Conservation (phyloP, 345 rosid species). For the Citrus trifoliata region DNA sequence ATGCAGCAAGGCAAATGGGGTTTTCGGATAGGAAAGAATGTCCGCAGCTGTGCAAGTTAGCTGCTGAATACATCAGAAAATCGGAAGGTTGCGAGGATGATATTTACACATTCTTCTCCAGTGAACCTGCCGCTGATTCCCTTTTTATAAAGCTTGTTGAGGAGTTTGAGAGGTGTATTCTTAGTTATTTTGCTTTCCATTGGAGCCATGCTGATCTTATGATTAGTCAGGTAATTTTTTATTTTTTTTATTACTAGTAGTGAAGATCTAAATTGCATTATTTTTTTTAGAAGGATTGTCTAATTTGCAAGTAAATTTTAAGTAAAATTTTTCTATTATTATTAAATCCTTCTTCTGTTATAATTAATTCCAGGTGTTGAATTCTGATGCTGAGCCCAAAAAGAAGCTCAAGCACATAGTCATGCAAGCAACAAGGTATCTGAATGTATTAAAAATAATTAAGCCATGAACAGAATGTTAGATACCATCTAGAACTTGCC, state of each 20-base stretch:
- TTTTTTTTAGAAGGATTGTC: too few species aligned
- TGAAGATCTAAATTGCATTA: not conserved
- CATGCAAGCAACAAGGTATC: constrained; percentile 84
- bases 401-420: constrained; percentile 72
- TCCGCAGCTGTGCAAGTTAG: constrained; percentile 79
- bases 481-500: not conserved
- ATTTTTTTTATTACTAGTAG: not conserved
- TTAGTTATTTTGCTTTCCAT: constrained; percentile 83
- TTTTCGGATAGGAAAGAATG: constrained; percentile 72
- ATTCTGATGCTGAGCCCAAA: constrained; percentile 63
- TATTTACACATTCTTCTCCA: constrained; percentile 56
- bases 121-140: constrained; percentile 63
- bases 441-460: not conserved
- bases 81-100: constrained; percentile 67
- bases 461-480: not conserved
- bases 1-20: constrained; percentile 89
- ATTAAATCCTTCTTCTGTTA: not conserved
- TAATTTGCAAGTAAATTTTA: too few species aligned
- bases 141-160: constrained; percentile 84
- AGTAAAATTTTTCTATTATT: not conserved
- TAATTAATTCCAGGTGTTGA: constrained; percentile 47
- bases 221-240: constrained; percentile 63
- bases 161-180: constrained; percentile 89
- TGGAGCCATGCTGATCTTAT: constrained; percentile 76
- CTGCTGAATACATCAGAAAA: constrained; percentile 73